Base-by-base conservation (phyloP, 345 rosid genomes). In the Adansonia digitata region DNA sequence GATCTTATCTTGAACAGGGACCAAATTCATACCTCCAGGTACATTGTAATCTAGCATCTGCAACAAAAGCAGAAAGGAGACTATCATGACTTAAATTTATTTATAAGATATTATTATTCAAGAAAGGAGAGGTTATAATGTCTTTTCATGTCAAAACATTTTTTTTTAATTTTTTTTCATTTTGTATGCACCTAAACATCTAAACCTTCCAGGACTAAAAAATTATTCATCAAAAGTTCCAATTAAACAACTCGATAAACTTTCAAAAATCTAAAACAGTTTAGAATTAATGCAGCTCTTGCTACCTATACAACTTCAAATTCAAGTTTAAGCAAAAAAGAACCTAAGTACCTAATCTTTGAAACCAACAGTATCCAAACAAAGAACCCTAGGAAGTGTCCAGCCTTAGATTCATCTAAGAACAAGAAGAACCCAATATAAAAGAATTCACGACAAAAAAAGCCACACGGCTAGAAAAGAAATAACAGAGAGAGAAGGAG, bases 31-130 rank as follows among this genome's bases (percentile, higher is more conserved):
- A 92, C 97, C 97, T 84, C 99, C 98, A 31, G 90, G 92, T 40
- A 93, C 99, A 75, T 87, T 93, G 86, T 95, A 93, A 68, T 90
- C 94, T 80, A 93, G 75, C 98, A 95, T 93, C 99, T 95, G 88
- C 84, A 69, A 48, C 42, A 69, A 69, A 7, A 48, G 59, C 27
- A 29, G 72, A 69, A 69, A 29, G 18, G 4, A 48, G 40, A 31
- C 9, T 4, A 14, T 48, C 57, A 69, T 18, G 59, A 48, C 31
- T 48, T 18, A 29, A 42, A 29, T 18, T 31, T 27, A 68, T 18
- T 2, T 39, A 26, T 39, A 64, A 9, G 5, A 13, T 31, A 51
- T 13, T 53, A 20, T 42, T 3, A 20, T 3, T 6, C 4, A 18
- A 39, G 9, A 11, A 65, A 40, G 31, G 27, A 81, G 70, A 74